Evolutionary conservation across 371 early-diverging fungal species (phyloP).

Genomic region (Apophysomyces sp.): DNA sequence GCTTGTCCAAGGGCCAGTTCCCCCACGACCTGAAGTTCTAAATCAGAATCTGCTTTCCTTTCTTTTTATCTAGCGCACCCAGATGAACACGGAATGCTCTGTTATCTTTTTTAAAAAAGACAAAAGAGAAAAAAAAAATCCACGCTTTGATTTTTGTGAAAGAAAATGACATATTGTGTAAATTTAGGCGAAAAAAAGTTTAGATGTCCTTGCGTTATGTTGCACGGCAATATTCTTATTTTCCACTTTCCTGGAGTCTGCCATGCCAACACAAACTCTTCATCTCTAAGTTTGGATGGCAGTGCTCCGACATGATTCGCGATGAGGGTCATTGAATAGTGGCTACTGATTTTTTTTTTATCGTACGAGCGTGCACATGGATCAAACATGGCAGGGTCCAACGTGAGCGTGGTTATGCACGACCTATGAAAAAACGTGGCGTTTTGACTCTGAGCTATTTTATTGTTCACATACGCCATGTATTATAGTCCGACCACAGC

Average conservation of each 20-base stretch:
- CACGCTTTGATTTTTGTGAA: neutral
- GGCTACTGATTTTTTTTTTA: too few relatives aligned
- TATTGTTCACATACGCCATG: too few relatives aligned
- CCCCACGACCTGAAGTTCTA: conserved; percentile 94
- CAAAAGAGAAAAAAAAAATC: neutral
- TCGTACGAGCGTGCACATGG: neutral
- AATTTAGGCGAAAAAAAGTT: too few relatives aligned
- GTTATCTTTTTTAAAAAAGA: neutral
- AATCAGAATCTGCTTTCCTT: conserved; percentile 14
- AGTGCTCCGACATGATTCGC: too few relatives aligned
- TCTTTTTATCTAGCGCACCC: neutral
- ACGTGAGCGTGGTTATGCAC: neutral
- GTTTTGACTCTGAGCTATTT: neutral
- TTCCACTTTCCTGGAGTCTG: neutral
- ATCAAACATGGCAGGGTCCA: neutral
- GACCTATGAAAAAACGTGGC: neutral
- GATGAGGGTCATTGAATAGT: too few relatives aligned
- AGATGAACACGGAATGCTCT: neutral
- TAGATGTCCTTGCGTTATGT: neutral
- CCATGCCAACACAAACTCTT: too few relatives aligned
- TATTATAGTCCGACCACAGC: too few relatives aligned
- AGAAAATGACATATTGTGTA: neutral
- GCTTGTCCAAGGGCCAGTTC: conserved; percentile 92
- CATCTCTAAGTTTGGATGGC: too few relatives aligned
- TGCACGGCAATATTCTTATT: neutral